Evolutionary conservation across 805 yeast species (phyloP).

Genomic region (Candida ipomoeae): DNA sequence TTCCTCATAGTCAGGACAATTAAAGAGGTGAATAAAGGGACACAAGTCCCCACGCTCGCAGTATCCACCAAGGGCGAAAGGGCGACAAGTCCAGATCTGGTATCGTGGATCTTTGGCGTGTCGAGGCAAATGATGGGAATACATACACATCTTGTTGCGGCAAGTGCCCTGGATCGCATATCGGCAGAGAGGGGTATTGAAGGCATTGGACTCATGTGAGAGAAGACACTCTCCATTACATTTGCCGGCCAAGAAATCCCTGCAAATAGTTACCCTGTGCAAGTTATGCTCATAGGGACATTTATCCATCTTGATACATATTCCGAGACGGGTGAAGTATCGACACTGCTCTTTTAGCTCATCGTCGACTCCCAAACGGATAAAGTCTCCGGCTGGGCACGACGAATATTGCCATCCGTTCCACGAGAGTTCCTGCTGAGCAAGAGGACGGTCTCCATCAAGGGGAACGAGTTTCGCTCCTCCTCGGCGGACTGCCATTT

Average conservation of each 20-base stretch:
- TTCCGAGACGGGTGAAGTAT: slow-evolving; percentile 43
- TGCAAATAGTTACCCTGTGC: slow-evolving; percentile 52
- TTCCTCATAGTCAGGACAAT: slow-evolving; percentile 70
- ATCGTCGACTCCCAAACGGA: neutral
- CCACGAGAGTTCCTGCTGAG: slow-evolving; percentile 25
- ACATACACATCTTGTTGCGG: slow-evolving; percentile 48
- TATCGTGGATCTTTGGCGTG: slow-evolving; percentile 40
- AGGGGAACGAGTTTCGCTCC: slow-evolving; percentile 33
- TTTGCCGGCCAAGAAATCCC: slow-evolving; percentile 39
- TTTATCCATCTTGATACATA: slow-evolving; percentile 46
- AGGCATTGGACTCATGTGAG: slow-evolving; percentile 55
- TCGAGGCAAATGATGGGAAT: slow-evolving; percentile 43
- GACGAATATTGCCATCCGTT: slow-evolving; percentile 17
- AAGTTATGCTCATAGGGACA: slow-evolving; percentile 56
- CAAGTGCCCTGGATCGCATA: slow-evolving; percentile 27
- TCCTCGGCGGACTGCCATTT: neutral
- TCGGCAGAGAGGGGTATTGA: slow-evolving; percentile 46
- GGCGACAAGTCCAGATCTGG: slow-evolving; percentile 54
- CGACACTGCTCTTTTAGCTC: slow-evolving; percentile 23
- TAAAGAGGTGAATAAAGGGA: slow-evolving; percentile 50
- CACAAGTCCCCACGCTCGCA: slow-evolving; percentile 62
- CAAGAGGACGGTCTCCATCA: slow-evolving; percentile 17
- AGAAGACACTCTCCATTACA: slow-evolving; percentile 52
- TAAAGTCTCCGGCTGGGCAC: slow-evolving; percentile 8
- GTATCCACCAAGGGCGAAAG: slow-evolving; percentile 65